Evolutionary conservation across 176 grass and related monocot genomes (phyloP).

Genomic region (Poa pratensis): DNA sequence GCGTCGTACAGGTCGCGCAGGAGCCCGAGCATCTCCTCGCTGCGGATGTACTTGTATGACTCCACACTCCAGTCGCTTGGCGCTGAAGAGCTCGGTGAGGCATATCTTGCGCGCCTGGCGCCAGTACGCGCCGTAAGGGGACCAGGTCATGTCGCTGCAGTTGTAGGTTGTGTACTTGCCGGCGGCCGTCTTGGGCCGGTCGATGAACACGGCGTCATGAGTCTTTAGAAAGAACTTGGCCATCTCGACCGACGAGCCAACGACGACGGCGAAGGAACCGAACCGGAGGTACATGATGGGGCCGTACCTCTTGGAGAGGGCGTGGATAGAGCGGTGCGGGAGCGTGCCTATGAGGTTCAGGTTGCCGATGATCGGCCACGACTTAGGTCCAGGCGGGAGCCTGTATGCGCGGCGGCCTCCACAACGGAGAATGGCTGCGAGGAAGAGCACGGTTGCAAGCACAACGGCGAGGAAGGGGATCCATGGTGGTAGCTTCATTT

Average conservation of each 20-base stretch:
- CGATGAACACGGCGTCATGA: conserved; percentile 66
- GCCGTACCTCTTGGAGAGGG: conserved; percentile 58
- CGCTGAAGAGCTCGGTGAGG: conserved; percentile 86
- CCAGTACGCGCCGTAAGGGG: conserved; percentile 81
- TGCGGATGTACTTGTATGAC: conserved; percentile 77
- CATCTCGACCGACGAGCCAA: conserved; percentile 70
- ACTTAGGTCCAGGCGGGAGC: conserved; percentile 67
- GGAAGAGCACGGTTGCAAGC: conserved; percentile 47
- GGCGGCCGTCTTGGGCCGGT: conserved; percentile 64
- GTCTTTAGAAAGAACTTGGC: conserved; percentile 83
- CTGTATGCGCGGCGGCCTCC: conserved; percentile 41
- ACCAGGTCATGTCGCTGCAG: conserved; percentile 80
- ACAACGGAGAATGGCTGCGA: conserved; percentile 36
- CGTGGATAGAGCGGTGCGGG: conserved; percentile 78
- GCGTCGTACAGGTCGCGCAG: too few species aligned
- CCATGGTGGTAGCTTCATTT: conserved; percentile 59
- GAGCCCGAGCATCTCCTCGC: conserved; percentile 40
- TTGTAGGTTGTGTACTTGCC: conserved; percentile 84
- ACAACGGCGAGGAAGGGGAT: conserved; percentile 48
- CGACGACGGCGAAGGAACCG: conserved; percentile 66
- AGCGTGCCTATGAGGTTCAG: conserved; percentile 67
- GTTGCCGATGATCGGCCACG: conserved; percentile 81
- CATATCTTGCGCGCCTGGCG: conserved; percentile 81
- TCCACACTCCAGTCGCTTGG: conserved; percentile 70
- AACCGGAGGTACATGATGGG: conserved; percentile 61